Conservation (phyloP, 805 yeast species). For the Zygosaccharomyces bisporus region DNA sequence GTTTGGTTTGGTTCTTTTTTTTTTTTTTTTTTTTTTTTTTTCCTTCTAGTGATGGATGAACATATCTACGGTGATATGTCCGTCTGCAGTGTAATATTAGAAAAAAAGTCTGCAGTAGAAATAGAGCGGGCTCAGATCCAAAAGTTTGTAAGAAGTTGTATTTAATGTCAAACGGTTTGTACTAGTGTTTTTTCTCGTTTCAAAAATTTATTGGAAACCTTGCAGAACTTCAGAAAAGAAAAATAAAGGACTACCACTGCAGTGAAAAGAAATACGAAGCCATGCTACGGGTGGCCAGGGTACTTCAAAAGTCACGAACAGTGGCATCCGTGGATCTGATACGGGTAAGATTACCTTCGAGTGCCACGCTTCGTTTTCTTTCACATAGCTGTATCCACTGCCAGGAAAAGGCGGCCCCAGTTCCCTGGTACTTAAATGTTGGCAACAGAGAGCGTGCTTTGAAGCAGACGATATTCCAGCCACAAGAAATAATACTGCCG, state of each 20-base stretch:
- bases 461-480: conserved; percentile 33
- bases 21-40: neutral
- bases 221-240: too few relatives aligned
- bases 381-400: neutral
- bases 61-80: conserved; percentile 1
- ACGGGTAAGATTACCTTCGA: neutral
- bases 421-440: conserved; percentile 61
- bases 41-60: neutral
- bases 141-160: too few relatives aligned
- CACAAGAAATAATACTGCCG: conserved; percentile 58
- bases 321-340: neutral
- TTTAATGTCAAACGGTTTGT: neutral
- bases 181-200: too few relatives aligned
- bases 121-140: too few relatives aligned
- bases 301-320: neutral
- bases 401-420: conserved; percentile 6
- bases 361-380: neutral
- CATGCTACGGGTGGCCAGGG: conserved; percentile 1
- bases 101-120: too few relatives aligned
- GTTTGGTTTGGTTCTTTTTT: neutral
- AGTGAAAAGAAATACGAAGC: neutral
- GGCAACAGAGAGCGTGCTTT: conserved; percentile 37
- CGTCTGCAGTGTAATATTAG: neutral
- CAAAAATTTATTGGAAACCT: too few relatives aligned
- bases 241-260: neutral